Evolutionary conservation across 352 stramenopile genomes (phyloP).

Genomic region (Pythium utonaiense): DNA sequence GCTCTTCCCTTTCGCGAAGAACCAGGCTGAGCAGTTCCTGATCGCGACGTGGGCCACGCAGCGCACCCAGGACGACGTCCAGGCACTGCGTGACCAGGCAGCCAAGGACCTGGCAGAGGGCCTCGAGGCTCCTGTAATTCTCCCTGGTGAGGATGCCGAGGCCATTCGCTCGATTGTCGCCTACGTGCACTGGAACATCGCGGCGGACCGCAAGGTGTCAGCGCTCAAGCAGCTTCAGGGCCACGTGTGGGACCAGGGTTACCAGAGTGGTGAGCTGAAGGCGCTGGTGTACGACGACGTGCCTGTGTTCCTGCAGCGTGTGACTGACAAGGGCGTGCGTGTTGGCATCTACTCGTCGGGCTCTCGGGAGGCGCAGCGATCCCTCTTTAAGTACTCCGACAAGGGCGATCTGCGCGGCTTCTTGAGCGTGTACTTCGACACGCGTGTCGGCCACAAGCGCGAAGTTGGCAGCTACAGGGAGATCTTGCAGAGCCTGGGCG

Average conservation of each 20-base stretch:
- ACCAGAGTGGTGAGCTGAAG: constrained; percentile 82
- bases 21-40: constrained; percentile 61
- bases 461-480: constrained; percentile 67
- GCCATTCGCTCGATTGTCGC: constrained; percentile 35
- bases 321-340: constrained; percentile 58
- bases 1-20: constrained; percentile 90
- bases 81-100: constrained; percentile 45
- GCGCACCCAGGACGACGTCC: constrained; percentile 47
- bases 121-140: constrained; percentile 24
- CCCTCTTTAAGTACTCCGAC: constrained; percentile 86
- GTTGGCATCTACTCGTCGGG: constrained; percentile 95
- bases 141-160: constrained; percentile 21
- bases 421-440: constrained; percentile 86
- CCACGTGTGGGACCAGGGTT: constrained; percentile 88
- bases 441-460: constrained; percentile 77
- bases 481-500: constrained; percentile 78
- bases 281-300: constrained; percentile 92
- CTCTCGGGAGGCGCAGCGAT: constrained; percentile 79
- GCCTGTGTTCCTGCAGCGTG: constrained; percentile 75
- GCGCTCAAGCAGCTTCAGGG: constrained; percentile 90
- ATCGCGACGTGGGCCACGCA: constrained; percentile 47
- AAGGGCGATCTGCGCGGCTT: constrained; percentile 73
- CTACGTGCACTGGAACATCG: constrained; percentile 76
- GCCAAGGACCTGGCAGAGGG: constrained; percentile 34
- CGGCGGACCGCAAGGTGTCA: constrained; percentile 77